These are phyloP conservation scores for Gnaphalium uliginosum DNA, from an alignment of 129 eudicot genomes.

Conservation along the genomic window DNA sequence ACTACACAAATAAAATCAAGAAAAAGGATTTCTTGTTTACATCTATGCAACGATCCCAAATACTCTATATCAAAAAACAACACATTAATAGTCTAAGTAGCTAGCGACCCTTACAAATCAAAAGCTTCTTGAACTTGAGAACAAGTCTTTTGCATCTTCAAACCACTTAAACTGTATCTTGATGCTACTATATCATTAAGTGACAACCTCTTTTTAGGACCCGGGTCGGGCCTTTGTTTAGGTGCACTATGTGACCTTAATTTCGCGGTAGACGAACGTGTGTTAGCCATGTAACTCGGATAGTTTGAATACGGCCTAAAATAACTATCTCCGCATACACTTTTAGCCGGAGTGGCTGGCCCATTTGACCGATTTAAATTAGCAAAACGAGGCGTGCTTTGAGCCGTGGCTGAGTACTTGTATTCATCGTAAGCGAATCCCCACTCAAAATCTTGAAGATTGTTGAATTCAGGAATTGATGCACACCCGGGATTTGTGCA, in stretches of 20 bases:
- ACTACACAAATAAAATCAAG: conserved; percentile 33
- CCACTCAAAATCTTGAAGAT: conserved; percentile 66
- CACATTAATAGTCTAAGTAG: conserved; percentile 13
- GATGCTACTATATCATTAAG: conserved; percentile 81
- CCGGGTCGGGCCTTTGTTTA: conserved; percentile 75
- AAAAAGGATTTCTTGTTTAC: conserved; percentile 37
- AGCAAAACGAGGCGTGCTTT: conserved; percentile 72
- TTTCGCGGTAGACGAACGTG: conserved; percentile 83
- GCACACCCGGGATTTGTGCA: conserved; percentile 53
- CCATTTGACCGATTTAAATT: conserved; percentile 44
- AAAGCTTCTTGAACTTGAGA: conserved; percentile 60
- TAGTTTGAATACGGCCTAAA: conserved; percentile 61
- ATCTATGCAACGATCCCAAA: conserved; percentile 42
- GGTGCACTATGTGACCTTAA: conserved; percentile 88
- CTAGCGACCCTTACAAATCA: conserved; percentile 31
- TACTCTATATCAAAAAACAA: conserved; percentile 23
- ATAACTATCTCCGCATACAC: conserved; percentile 78
- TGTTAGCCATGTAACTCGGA: conserved; percentile 84
- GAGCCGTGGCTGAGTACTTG: conserved; percentile 61
- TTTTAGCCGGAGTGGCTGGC: conserved; percentile 73
- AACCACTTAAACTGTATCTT: conserved; percentile 81
- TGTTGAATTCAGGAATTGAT: conserved; percentile 56
- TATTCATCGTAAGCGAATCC: conserved; percentile 47
- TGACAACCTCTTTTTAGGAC: conserved; percentile 66
- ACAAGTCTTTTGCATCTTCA: conserved; percentile 74